Evolutionary conservation across 2,329 filamentous ascomycete species (phyloP).

Genomic region (Rhynchosporium secalis): DNA sequence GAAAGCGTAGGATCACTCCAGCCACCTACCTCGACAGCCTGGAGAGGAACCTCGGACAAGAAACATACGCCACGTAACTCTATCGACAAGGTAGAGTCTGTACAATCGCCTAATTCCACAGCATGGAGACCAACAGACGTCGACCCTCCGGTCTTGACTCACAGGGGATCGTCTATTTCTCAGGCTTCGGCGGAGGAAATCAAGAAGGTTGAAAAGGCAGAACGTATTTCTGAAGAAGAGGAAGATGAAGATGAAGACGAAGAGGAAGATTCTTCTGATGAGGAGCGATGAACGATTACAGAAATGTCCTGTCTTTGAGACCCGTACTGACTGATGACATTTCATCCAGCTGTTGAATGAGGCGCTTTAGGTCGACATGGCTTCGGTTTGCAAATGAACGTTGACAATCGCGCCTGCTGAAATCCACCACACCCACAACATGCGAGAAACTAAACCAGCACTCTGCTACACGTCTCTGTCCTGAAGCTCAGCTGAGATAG

Average conservation of each 20-base stretch:
- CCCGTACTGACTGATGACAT: conserved; percentile 3
- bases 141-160: conserved; percentile 25
- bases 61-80: conserved; percentile 14
- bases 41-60: conserved; percentile 25
- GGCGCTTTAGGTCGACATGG: background rate
- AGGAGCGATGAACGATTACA: conserved; percentile 7
- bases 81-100: conserved; percentile 25
- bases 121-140: conserved; percentile 36
- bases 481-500: too few relatives aligned
- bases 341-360: background rate
- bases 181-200: conserved; percentile 34
- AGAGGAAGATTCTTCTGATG: conserved; percentile 23
- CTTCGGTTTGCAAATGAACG: background rate
- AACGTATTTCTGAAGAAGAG: conserved; percentile 37
- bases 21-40: conserved; percentile 37
- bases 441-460: background rate
- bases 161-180: conserved; percentile 31
- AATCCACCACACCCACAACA: background rate
- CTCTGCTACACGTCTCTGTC: too few relatives aligned
- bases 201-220: conserved; percentile 34
- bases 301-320: background rate
- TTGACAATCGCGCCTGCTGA: background rate
- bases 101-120: conserved; percentile 36
- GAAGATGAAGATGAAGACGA: conserved; percentile 29
- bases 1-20: conserved; percentile 30